phyloP scores from a whole-genome alignment of 768 basidiomycete species.

The Agrocybe praecox region DNA sequence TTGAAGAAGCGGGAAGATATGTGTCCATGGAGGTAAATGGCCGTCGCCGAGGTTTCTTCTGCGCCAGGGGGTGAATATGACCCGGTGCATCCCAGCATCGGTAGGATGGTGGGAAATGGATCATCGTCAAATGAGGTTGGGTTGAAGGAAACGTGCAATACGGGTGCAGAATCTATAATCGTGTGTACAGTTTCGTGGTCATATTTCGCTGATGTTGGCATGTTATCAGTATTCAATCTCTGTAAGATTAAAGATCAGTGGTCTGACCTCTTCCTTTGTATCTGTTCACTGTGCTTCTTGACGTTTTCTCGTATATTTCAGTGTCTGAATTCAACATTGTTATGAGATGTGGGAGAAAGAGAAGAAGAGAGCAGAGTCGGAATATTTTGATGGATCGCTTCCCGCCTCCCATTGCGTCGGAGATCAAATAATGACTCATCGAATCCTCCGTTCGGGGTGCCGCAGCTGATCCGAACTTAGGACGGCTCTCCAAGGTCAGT shows the following conservation, averaged over 20 bases:
- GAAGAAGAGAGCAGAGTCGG: too few species aligned
- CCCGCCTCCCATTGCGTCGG: too few species aligned
- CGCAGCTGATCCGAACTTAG: too few species aligned
- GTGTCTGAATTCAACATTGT: background rate
- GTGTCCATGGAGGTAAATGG: constrained; percentile 27
- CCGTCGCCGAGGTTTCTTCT: constrained; percentile 8
- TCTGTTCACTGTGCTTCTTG: background rate
- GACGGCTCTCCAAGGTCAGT: too few species aligned
- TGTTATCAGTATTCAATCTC: background rate
- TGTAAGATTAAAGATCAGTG: too few species aligned
- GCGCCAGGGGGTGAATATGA: constrained; percentile 11
- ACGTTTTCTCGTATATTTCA: background rate
- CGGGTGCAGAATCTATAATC: constrained; percentile 23
- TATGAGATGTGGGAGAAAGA: background rate
- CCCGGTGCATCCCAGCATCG: constrained; percentile 27
- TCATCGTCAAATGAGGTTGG: constrained; percentile 22
- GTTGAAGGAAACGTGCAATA: constrained; percentile 27
- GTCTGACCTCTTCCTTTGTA: constrained; percentile 1
- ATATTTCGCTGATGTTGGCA: constrained; percentile 15
- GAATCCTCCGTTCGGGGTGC: too few species aligned
- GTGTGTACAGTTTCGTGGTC: constrained; percentile 23
- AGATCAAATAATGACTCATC: too few species aligned
- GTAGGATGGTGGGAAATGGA: constrained; percentile 27
- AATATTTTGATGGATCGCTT: too few species aligned
- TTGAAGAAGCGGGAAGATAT: constrained; percentile 22